Base-by-base conservation (phyloP, 2,329 filamentous ascomycete species). In the Xylariales sp. region DNA sequence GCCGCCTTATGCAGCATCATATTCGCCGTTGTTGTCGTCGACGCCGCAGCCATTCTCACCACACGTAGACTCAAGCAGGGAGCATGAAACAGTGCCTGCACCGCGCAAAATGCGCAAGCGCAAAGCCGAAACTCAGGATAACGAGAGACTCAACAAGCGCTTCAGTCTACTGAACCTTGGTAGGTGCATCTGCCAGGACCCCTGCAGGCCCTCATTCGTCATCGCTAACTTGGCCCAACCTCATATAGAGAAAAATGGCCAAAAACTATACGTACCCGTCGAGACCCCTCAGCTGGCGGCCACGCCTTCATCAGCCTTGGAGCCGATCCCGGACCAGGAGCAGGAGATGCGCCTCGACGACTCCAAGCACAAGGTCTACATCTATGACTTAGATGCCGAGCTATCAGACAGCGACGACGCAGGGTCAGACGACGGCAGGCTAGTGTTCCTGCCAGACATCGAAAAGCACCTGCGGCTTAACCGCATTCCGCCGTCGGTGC, bases 361-460 rank as follows among this genome's bases (percentile, higher is more conserved):
- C 62, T 83, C 86, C 21, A 85, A 86, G 53, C 74, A 95, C 66
- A 87, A 85, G 55, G 80, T 96, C 43, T 96, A 93, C 70, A 89
- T 98, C 51, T 83, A 90, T 68, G 82, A 94, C 61, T 72, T 98
- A 8, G 89, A 95, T 56, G 85, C 85, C 51, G 91, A 97, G 63
- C 76, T 97, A 21, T 83, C 83, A 12, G 80, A 83, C 47, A 67
- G 74, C 40, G 39, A 35, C 37, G 40, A 40, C 67, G 66, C 6
- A 35, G 36, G 32, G 68, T 67, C 6, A 34, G 70, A 74, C 43
- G 69, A 76, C 16, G 74, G 76, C 48, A 74, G 69, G 48, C 74
- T 94, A 32, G 72, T 90, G 55, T 89, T 96, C 66, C 74, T 95
- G 1, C 82, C 88, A 1, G 87, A 94, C 56, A 85, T 97, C 38